phyloP scores from a whole-genome alignment of 169 alveolate genomes.

The Plasmodium ovale region DNA sequence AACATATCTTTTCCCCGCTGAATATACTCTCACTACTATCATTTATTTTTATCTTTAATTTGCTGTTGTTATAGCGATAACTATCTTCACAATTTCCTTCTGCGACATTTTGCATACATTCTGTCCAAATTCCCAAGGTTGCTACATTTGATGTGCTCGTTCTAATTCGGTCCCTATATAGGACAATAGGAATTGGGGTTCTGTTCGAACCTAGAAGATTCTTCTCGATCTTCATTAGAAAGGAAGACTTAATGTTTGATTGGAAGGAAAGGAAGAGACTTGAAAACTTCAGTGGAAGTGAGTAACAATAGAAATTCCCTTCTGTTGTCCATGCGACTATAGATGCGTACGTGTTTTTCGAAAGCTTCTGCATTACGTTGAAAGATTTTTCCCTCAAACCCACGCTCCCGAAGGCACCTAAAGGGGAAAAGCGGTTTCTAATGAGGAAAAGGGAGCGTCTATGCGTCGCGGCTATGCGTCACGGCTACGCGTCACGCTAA shows the following conservation, averaged over 20 bases:
- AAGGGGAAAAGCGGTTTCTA: not conserved
- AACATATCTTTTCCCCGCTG: not conserved
- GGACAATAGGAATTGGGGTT: conserved; percentile 48
- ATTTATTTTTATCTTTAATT: not conserved
- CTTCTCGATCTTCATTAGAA: conserved; percentile 32
- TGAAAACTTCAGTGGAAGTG: conserved; percentile 57
- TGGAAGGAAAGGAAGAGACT: conserved; percentile 68
- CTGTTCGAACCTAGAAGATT: conserved; percentile 44
- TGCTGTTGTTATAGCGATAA: not conserved
- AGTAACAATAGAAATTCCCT: conserved; percentile 65
- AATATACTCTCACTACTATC: too few species aligned
- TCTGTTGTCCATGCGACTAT: conserved; percentile 76
- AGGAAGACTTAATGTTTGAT: conserved; percentile 60
- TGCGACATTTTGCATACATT: not conserved
- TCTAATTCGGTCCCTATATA: conserved; percentile 18
- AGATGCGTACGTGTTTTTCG: conserved; percentile 44
- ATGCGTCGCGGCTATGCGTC: too few species aligned
- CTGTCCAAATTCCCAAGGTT: not conserved
- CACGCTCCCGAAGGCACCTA: conserved; percentile 19
- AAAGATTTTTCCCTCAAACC: conserved; percentile 30
- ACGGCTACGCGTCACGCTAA: too few species aligned
- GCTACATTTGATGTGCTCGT: not conserved
- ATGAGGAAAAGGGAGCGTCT: too few species aligned
- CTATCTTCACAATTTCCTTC: not conserved
- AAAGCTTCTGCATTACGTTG: conserved; percentile 48